Base-by-base conservation (phyloP, 2,329 filamentous ascomycete genomes). In the Cylindrodendrum hubeiense region DNA sequence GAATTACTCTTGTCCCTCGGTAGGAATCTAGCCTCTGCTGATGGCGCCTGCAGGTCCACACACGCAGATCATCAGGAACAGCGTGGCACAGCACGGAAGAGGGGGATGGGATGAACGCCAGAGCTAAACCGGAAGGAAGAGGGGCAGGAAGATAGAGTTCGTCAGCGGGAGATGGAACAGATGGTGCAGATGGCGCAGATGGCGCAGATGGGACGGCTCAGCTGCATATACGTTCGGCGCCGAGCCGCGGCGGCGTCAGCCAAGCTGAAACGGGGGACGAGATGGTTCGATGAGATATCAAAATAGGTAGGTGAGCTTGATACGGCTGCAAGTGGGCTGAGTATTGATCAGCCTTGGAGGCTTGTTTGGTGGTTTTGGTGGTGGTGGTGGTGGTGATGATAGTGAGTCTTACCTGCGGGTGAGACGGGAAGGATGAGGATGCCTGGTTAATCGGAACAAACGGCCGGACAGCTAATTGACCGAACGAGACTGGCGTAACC, bases 21-120 rank as follows among this genome's bases (percentile, higher is more conserved):
- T 63, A 59, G 34, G 15, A 63, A 34, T 22, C 30, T 21, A 41
- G 51, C 34, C 50, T 47, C 50, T 39, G 53, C 58, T 60, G 56
- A 68, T 67, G 66, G 54, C 64, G 63, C 47, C 50, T 71, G 69
- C 70, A 72, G 70, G 62, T 58, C 43, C 53, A 49, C 33, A 44
- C 28, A 53, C 28, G 64, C 44, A 59, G 66, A 69, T 71, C 70
- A 65, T 65, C 70, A 72, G 66, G 70, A 64, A 72, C 67, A 50
- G 41, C 46, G 61, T 62, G 39, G 19, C 34, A 26, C 53, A 52
- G 60, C 39, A 34, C n/a, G 43, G 47, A 5, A 50, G 44, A 50
- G 41, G 43, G 19, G 10, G n/a, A 28, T 34, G 52, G 19, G 13
- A n/a, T 26, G 24, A 15, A 50, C 26, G 47, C 47, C 47, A 50